Evolutionary conservation across 2,329 filamentous ascomycete genomes (phyloP), one percentile per base, ranked within the genome.

Genomic region (Aspergillus oerlinghausenensis): DNA sequence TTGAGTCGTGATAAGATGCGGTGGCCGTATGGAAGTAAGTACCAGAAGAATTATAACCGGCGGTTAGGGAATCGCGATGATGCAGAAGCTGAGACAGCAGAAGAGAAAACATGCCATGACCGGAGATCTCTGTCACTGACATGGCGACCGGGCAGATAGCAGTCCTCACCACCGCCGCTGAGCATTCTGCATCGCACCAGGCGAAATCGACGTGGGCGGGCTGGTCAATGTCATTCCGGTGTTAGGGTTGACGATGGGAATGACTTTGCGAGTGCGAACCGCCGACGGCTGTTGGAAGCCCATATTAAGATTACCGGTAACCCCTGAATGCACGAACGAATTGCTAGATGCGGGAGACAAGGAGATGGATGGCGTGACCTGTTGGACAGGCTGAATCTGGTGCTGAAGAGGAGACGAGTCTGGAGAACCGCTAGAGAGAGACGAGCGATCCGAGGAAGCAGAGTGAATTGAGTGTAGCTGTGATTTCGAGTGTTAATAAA

Each of bases 181-280:
- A 60, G 66, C 68, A 60, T 70, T 66, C 78, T 86, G 84, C 80
- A 84, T 82, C 77, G 84, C 81, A 71, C 79, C 82, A 58, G 85
- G 85, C 55, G 84, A 86, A 69, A 87, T 82, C 63, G 83, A 86
- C 60, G 88, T 88, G 26, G 93, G 91, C 65, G 93, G 93, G 79
- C 91, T 96, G 55, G 91, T 87, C 80, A 97, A 88, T 70, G 86
- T 84, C 74, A 92, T 86, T 70, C 94, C 92, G 56, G 93, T 97
- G 65, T 85, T 89, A 54, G 94, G 94, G 81, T 99, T 96, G 77
- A 97, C 90, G 73, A 99, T 99, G 58, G 93, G 93, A 65, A 97
- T 97, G 70, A 94, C 91, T 75, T 97, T 97, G 76, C 92, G 90
- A 57, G 88, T 86, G 65, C 94, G 90, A 62, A 92, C 90, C 60